Base-by-base conservation (phyloP, 768 basidiomycete species). In the Lentinula sp. region DNA sequence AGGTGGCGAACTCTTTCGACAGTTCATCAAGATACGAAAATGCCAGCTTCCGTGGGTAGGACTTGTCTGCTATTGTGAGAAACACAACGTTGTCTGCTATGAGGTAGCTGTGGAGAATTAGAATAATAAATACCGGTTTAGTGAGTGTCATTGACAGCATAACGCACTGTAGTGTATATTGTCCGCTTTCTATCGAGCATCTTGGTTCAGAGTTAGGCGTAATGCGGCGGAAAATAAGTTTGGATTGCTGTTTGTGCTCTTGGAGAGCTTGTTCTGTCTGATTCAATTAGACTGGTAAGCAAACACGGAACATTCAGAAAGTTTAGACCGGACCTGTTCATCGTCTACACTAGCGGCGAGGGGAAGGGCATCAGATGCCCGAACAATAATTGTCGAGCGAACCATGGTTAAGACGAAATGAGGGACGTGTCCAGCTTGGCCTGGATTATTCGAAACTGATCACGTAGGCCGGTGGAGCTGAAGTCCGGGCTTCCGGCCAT, bases 191-290 rank as follows among this genome's bases (percentile, higher is more conserved):
- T 67, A 99, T 98, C 4, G 94, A 97, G 73, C 97, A 98, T 39
- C 91, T 84, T 8, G 95, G 94, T 72, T 99, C 97, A 21, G 92
- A 88, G 73, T 98, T 95, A 49, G 93, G 86, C 31, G 91, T 93
- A 69, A 99, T 88, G 42, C 97, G 87, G 62, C 95, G 84, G 72
- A 98, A 98, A 68, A 99, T 89, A 67, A 99, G 83, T 73, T 99
- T 99, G 35, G 95, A 86, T 72, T 99, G 96, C 67, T 98, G 96
- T 72, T 99, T 99, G 80, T 98, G 94, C 75, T 98, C 97, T 70
- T 95, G 93, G 43, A 99, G 78, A 60, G 88, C 82, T 70, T 91
- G 89, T 74, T 98, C 95, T 65, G 93, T 97, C 96, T 98, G 65
- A 69, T 61, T 28, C 21, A 60, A 40, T 49, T 46, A 46, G 57